Percentiles rank a stretch among this genome's conserved stretches.
Evolutionary conservation across 2,329 filamentous ascomycete species (phyloP).

Genomic region (Alternaria hordeiaustralica): DNA sequence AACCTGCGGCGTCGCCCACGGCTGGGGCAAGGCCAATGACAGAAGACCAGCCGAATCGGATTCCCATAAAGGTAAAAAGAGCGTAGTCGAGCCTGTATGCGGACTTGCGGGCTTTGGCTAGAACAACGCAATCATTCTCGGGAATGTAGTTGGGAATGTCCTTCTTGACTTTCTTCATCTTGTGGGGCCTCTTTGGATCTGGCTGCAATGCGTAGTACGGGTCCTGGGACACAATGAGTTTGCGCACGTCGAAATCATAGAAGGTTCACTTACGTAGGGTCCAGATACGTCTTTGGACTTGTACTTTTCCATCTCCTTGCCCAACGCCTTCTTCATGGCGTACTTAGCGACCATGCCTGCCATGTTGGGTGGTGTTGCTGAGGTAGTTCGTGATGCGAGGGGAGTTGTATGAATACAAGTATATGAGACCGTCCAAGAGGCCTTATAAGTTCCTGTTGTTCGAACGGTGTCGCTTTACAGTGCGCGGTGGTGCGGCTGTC

Average conservation of each 20-base stretch:
- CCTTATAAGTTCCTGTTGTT: constrained; percentile 28
- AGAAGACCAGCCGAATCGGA: constrained; percentile 87
- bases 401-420: constrained; percentile 7
- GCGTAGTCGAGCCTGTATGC: constrained; percentile 87
- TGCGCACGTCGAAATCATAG: background rate
- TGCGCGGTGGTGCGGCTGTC: constrained; percentile 32
- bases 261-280: constrained; percentile 47
- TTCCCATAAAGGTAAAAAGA: constrained; percentile 80
- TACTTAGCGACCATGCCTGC: constrained; percentile 55
- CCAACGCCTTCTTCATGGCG: constrained; percentile 58
- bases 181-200: constrained; percentile 73
- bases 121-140: constrained; percentile 77
- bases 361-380: constrained; percentile 45
- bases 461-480: constrained; percentile 14
- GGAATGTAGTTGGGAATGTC: constrained; percentile 84
- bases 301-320: constrained; percentile 57
- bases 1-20: constrained; percentile 58
- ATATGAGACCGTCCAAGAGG: constrained; percentile 6
- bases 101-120: constrained; percentile 83
- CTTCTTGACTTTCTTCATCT: constrained; percentile 84
- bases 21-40: constrained; percentile 84
- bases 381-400: constrained; percentile 5
- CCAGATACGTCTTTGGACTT: constrained; percentile 51
- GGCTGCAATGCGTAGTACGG: constrained; percentile 87
- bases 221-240: constrained; percentile 64